Evolutionary conservation across 2,329 filamentous ascomycete species (phyloP).

Genomic region (Botrytis cinerea): DNA sequence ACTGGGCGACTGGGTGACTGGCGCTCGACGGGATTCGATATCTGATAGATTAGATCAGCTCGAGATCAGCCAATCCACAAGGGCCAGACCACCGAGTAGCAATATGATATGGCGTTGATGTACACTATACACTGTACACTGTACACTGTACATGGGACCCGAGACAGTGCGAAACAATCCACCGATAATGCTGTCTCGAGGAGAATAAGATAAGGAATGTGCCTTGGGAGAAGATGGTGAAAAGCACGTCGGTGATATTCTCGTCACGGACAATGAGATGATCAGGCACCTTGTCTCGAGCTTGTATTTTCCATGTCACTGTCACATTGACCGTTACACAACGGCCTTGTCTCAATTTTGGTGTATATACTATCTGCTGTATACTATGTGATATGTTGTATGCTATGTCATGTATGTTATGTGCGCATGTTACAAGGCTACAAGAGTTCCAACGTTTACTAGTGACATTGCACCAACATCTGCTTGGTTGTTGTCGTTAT

Average conservation of each 20-base stretch:
- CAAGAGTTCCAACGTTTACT: background rate
- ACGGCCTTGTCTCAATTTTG: background rate
- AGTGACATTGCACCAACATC: background rate
- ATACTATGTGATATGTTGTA: background rate
- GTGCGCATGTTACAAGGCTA: background rate
- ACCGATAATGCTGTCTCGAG: background rate
- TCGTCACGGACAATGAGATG: background rate
- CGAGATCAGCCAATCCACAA: background rate
- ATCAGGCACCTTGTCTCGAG: background rate
- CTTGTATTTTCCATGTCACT: background rate
- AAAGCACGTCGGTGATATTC: background rate
- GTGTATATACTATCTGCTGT: background rate
- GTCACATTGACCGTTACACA: slow-evolving; percentile 2
- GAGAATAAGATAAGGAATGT: background rate
- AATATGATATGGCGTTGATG: no score
- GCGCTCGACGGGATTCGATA: background rate
- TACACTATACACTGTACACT: background rate
- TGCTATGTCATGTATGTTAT: background rate
- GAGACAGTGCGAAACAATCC: background rate
- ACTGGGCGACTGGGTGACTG: background rate
- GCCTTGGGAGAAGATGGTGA: background rate
- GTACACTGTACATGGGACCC: background rate
- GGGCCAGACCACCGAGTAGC: background rate
- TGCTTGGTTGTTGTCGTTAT: background rate
- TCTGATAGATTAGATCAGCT: background rate